These are phyloP conservation scores for Magnaporthales sp. DNA, from an alignment of 2,329 filamentous ascomycete species.

Conservation along the genomic window DNA sequence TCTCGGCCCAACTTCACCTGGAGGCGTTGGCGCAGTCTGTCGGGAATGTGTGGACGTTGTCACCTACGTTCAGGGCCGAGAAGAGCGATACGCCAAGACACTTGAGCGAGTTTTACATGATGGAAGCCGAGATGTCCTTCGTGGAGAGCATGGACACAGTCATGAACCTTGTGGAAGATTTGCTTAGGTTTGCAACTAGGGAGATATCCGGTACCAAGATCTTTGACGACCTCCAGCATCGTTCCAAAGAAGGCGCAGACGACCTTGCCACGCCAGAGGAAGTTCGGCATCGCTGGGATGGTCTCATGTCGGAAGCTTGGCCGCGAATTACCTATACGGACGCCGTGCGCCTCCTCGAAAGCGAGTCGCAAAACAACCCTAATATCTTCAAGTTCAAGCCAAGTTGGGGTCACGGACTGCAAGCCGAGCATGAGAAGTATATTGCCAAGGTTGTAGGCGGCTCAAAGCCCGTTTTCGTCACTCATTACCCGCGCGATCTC, in stretches of 20 bases:
- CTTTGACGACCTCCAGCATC: slow-evolving; percentile 31
- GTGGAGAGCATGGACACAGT: slow-evolving; percentile 59
- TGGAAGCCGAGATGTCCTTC: slow-evolving; percentile 86
- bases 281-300: slow-evolving; percentile 64
- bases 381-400: slow-evolving; percentile 60
- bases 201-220: slow-evolving; percentile 31
- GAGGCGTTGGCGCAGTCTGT: slow-evolving; percentile 85
- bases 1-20: slow-evolving; percentile 89
- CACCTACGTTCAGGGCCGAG: slow-evolving; percentile 89
- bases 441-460: slow-evolving; percentile 54
- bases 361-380: slow-evolving; percentile 31
- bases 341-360: slow-evolving; percentile 61
- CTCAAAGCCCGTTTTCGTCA: slow-evolving; percentile 73
- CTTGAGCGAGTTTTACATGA: slow-evolving; percentile 97
- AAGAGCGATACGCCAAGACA: slow-evolving; percentile 89
- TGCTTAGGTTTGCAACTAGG: slow-evolving; percentile 50
- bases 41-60: slow-evolving; percentile 87
- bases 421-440: slow-evolving; percentile 88
- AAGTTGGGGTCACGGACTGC: slow-evolving; percentile 62
- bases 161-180: slow-evolving; percentile 72
- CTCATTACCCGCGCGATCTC: slow-evolving; percentile 77
- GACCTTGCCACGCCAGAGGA: slow-evolving; percentile 35
- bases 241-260: slow-evolving; percentile 30
- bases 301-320: slow-evolving; percentile 56
- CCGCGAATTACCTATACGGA: slow-evolving; percentile 75